phyloP scores from a whole-genome alignment of 305 asterid species.

The Striga hermonthica region DNA sequence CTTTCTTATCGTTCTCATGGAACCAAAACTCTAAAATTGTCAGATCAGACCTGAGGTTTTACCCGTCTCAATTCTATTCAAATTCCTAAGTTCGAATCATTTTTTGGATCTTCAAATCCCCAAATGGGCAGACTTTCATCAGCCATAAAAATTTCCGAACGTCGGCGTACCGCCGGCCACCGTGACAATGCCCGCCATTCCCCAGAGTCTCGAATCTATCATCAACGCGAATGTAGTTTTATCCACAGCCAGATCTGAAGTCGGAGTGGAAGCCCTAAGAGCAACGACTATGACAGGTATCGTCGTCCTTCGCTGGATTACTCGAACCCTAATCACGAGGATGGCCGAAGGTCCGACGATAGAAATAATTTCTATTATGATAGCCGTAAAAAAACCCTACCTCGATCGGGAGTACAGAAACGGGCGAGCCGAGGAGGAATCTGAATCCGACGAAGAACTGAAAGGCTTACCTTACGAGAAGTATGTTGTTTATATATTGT shows the following conservation, averaged over 20 bases:
- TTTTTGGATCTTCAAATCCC: slow-evolving; percentile 25
- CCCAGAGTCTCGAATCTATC: slow-evolving; percentile 40
- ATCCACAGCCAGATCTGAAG: slow-evolving; percentile 35
- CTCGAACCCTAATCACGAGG: slow-evolving; percentile 49
- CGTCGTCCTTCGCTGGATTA: slow-evolving; percentile 75
- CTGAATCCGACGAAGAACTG: too few species aligned
- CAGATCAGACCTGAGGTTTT: too few species aligned
- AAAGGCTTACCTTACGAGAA: too few species aligned
- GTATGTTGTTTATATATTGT: too few species aligned
- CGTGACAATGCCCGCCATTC: slow-evolving; percentile 38
- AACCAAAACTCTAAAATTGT: too few species aligned
- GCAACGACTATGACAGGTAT: slow-evolving; percentile 44
- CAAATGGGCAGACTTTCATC: slow-evolving; percentile 64
- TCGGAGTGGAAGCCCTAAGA: slow-evolving; percentile 48
- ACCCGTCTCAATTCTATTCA: neutral
- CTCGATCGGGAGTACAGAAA: too few species aligned
- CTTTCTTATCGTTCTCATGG: too few species aligned
- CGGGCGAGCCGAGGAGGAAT: too few species aligned
- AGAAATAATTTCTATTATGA: too few species aligned
- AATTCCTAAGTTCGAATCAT: neutral
- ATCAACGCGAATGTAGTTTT: neutral
- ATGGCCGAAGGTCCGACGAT: slow-evolving; percentile 33
- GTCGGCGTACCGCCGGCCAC: slow-evolving; percentile 37
- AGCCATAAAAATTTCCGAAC: slow-evolving; percentile 53
- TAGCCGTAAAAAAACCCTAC: too few species aligned